A percentile compares a stretch with the other conserved stretches of the same genome.
These are phyloP conservation scores for Phytophthora megakarya DNA, from an alignment of 352 stramenopile genomes.

Conservation along the genomic window DNA sequence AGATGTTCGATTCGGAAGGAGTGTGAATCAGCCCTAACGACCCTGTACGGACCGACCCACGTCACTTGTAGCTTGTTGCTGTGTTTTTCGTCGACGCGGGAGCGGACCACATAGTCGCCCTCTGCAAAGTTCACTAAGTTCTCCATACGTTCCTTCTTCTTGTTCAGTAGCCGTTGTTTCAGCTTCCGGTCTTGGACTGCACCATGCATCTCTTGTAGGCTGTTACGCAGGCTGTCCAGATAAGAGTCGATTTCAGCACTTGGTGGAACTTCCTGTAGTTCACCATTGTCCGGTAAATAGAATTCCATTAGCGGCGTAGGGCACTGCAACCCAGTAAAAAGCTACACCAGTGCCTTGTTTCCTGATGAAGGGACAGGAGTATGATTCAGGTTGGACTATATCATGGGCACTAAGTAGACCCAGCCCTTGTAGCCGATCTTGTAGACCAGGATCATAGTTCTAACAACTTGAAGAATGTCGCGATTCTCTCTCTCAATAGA, in stretches of 20 bases:
- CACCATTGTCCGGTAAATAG: background rate
- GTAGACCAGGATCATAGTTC: conserved; percentile 29
- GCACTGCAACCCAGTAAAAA: conserved; percentile 18
- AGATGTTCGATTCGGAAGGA: background rate
- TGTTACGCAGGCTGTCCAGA: background rate
- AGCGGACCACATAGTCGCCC: conserved; percentile 12
- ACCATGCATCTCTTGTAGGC: background rate
- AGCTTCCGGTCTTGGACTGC: background rate
- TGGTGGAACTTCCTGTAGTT: background rate
- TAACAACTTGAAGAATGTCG: conserved; percentile 38
- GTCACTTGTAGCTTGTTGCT: conserved; percentile 13
- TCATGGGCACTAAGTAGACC: conserved; percentile 19
- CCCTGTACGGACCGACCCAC: background rate
- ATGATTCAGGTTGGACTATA: conserved; percentile 40
- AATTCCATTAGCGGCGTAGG: background rate
- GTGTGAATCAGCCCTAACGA: background rate
- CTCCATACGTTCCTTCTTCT: conserved; percentile 1
- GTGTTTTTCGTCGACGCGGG: conserved; percentile 1
- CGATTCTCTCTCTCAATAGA: conserved; percentile 34
- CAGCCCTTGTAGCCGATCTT: conserved; percentile 24
- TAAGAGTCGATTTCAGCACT: background rate
- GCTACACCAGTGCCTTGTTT: conserved; percentile 18
- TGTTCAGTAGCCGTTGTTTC: conserved; percentile 1
- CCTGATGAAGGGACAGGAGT: conserved; percentile 27
- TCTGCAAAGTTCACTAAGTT: conserved; percentile 6